These are phyloP conservation scores for Carallia brachiata DNA, from an alignment of 345 rosid species.

Conservation along the genomic window DNA sequence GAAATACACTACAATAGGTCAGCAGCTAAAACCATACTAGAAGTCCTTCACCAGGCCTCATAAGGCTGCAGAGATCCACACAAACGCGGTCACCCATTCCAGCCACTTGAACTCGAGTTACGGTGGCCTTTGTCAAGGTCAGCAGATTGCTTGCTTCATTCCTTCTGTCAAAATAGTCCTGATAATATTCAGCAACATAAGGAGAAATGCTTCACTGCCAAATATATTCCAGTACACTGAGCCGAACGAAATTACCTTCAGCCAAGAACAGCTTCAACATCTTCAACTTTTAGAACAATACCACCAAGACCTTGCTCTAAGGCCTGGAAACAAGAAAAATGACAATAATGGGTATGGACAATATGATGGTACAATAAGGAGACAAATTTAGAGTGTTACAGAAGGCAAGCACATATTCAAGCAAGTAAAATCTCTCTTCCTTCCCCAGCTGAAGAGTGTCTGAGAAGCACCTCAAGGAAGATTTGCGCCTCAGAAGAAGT, in stretches of 20 bases:
- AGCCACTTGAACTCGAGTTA: slow-evolving; percentile 51
- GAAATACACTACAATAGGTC: background rate
- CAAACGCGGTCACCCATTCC: slow-evolving; percentile 96
- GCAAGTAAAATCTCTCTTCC: background rate
- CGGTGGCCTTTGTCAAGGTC: slow-evolving; percentile 56
- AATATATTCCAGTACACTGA: slow-evolving; percentile 4
- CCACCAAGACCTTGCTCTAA: slow-evolving; percentile 85
- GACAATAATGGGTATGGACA: background rate
- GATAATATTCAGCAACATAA: slow-evolving; percentile 35
- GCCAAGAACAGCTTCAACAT: slow-evolving; percentile 54
- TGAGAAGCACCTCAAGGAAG: slow-evolving; percentile 61
- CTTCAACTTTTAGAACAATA: slow-evolving; percentile 61
- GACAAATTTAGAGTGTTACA: background rate
- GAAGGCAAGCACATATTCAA: background rate
- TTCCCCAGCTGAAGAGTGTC: background rate
- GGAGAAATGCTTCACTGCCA: slow-evolving; percentile 19
- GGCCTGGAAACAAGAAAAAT: slow-evolving; percentile 41
- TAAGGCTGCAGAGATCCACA: slow-evolving; percentile 92
- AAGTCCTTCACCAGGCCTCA: slow-evolving; percentile 93
- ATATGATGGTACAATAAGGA: background rate
- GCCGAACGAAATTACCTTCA: slow-evolving; percentile 50
- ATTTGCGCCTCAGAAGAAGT: slow-evolving; percentile 59
- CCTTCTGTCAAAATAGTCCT: slow-evolving; percentile 83
- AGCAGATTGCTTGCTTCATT: slow-evolving; percentile 52
- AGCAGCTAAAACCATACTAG: slow-evolving; percentile 44